Conservation (phyloP, 129 eudicot genomes). For the carrot (Daucus carota) region DH1_v3.0 NC_030381.2:1770501-1771000, state of each 20-base stretch:
- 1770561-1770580: too few relatives aligned
- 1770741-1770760: background rate
- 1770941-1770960: conserved; percentile 77
- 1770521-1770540: too few relatives aligned
- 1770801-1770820: background rate
- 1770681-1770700: too few relatives aligned
- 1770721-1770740: background rate
- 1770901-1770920: conserved; percentile 17
- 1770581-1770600: too few relatives aligned
- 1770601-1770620: too few relatives aligned
- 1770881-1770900: background rate
- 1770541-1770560: too few relatives aligned
- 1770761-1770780: background rate
- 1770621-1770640: too few relatives aligned
- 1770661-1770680: too few relatives aligned
- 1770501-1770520: too few relatives aligned
- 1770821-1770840: background rate
- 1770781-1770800: background rate
- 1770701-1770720: background rate
- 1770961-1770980: conserved; percentile 62
- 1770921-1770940: conserved; percentile 90
- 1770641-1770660: too few relatives aligned
- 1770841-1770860: too few relatives aligned
- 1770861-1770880: too few relatives aligned
- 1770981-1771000: conserved; percentile 69